phyloP scores from a whole-genome alignment of 495 filamentous ascomycete genomes.

The Talaromyces nanjingensis region DNA sequence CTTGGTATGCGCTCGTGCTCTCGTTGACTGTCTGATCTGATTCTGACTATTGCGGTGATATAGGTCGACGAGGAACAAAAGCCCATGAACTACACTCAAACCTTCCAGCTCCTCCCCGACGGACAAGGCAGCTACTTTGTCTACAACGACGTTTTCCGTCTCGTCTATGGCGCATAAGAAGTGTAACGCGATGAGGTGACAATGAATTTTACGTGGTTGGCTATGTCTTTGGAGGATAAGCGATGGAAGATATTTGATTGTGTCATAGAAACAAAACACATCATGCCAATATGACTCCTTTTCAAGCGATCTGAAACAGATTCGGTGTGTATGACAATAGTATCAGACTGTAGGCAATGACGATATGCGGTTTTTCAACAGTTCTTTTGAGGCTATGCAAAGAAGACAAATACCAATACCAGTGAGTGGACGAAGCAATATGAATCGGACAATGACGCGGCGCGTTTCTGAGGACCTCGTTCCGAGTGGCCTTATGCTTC shows the following conservation, averaged over 20 bases:
- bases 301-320: not conserved
- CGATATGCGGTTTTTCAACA: not conserved
- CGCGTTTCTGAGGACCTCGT: not conserved
- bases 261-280: not conserved
- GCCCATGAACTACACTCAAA: slow-evolving; percentile 80
- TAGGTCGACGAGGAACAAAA: slow-evolving; percentile 76
- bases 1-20: slow-evolving; percentile 46
- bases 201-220: not conserved
- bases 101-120: slow-evolving; percentile 73
- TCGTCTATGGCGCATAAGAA: slow-evolving; percentile 51
- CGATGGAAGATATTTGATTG: not conserved
- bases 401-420: not conserved
- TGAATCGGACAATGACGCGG: not conserved
- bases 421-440: not conserved
- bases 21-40: not conserved
- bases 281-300: not conserved
- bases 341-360: not conserved
- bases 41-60: slow-evolving; percentile 2
- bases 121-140: slow-evolving; percentile 67
- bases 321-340: not conserved
- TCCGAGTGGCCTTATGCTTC: not conserved
- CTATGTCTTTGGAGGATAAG: not conserved
- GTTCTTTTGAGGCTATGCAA: not conserved
- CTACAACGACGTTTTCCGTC: slow-evolving; percentile 86
- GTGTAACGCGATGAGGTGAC: not conserved